These are phyloP conservation scores for Syzygium oleosum DNA, from an alignment of 345 rosid genomes.

Conservation along the genomic window DNA sequence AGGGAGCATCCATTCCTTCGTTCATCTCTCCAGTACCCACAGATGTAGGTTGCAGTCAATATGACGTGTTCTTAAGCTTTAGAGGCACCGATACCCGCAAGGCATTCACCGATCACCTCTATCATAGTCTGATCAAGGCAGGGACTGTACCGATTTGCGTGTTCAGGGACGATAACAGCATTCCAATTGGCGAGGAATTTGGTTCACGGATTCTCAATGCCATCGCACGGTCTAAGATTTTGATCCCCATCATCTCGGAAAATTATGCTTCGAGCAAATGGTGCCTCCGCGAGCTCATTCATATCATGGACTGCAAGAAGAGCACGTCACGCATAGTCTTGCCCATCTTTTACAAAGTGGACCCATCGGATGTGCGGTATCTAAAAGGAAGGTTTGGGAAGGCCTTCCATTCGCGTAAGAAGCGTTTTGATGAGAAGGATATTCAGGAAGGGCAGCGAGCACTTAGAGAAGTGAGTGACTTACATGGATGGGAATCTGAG, in stretches of 20 bases:
- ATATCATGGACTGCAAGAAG: fast-evolving
- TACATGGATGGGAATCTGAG: too few species aligned
- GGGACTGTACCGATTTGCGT: fast-evolving
- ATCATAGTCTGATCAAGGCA: fast-evolving
- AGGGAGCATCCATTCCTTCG: background rate
- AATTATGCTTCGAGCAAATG: background rate
- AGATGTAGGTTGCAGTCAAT: fast-evolving
- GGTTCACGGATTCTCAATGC: background rate
- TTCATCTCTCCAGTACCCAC: background rate
- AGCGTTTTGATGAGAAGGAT: background rate
- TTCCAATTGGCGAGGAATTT: background rate
- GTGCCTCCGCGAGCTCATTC: background rate
- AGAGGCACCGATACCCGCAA: background rate
- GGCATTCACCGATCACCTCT: background rate
- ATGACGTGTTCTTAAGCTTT: background rate
- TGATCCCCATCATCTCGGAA: fast-evolving
- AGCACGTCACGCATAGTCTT: fast-evolving
- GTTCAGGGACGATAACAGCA: background rate
- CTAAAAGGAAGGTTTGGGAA: too few species aligned
- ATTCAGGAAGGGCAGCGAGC: too few species aligned
- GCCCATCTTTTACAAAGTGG: background rate
- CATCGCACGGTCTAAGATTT: fast-evolving
- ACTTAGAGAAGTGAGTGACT: too few species aligned
- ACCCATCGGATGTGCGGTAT: background rate
- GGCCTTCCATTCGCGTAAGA: fast-evolving